These are phyloP conservation scores for Fusarium subtropicale DNA, from an alignment of 2,329 filamentous ascomycete genomes.

Conservation along the genomic window DNA sequence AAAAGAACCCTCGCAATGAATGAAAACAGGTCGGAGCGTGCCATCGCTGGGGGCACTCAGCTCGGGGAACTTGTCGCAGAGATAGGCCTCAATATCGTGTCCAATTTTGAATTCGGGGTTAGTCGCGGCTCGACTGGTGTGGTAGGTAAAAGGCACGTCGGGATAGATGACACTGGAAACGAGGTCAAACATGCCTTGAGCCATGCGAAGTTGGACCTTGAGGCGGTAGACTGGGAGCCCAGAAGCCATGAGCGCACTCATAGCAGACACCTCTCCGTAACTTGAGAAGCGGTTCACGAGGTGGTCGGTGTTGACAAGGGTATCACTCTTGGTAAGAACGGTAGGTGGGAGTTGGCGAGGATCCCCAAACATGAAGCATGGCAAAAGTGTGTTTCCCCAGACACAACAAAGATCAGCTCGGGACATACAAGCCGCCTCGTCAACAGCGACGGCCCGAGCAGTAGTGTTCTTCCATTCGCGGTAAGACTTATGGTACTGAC, in stretches of 20 bases:
- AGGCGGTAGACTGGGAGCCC: neutral
- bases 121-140: neutral
- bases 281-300: neutral
- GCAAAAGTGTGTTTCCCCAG: no score
- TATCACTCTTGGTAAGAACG: neutral
- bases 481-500: neutral
- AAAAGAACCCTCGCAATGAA: neutral
- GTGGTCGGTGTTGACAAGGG: neutral
- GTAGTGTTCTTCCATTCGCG: neutral
- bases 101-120: neutral
- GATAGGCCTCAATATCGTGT: neutral
- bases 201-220: neutral
- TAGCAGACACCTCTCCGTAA: neutral
- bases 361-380: no score
- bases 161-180: neutral
- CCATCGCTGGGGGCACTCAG: neutral
- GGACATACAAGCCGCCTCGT: no score
- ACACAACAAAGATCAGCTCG: no score
- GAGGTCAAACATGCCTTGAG: neutral
- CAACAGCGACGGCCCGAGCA: neutral
- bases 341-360: no score
- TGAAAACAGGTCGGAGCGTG: neutral
- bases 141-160: neutral
- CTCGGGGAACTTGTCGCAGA: neutral
- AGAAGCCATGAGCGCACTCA: neutral